phyloP scores from a whole-genome alignment of 1,139 yeast species.

The Kurtzmaniella quercitrusa region DNA sequence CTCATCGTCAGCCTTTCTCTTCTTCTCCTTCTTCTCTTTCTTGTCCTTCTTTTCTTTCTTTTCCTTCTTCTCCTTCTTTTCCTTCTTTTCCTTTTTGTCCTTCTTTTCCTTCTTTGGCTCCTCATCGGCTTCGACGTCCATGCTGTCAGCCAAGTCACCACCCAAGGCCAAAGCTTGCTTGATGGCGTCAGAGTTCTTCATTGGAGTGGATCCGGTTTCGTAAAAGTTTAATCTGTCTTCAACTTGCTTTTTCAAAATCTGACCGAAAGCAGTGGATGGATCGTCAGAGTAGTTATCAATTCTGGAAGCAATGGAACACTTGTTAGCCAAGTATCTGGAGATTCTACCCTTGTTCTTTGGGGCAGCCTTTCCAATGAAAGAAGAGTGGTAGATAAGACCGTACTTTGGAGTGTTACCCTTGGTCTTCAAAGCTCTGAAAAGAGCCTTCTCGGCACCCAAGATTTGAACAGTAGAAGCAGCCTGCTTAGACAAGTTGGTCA shows the following conservation, averaged over 20 bases:
- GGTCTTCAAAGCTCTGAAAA: conserved; percentile 96
- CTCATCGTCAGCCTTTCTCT: conserved; percentile 49
- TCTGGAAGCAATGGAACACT: conserved; percentile 98
- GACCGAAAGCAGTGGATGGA: conserved; percentile 84
- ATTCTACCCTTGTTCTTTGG: conserved; percentile 99
- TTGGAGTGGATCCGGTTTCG: conserved; percentile 94
- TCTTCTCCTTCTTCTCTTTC: conserved; percentile 48
- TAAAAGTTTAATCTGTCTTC: conserved; percentile 96
- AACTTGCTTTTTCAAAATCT: conserved; percentile 88
- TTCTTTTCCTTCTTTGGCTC: conserved; percentile 49
- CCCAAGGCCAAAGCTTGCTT: conserved; percentile 77
- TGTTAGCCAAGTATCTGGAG: conserved; percentile 96
- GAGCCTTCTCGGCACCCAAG: conserved; percentile 98
- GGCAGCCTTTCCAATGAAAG: conserved; percentile 94
- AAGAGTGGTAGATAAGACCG: conserved; percentile 95
- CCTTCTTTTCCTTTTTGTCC: conserved; percentile 52
- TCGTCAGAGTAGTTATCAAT: conserved; percentile 92
- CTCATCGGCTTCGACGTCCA: conserved; percentile 15
- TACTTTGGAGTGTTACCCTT: conserved; percentile 98
- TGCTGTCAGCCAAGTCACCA: conserved; percentile 38
- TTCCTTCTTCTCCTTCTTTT: conserved; percentile 52
- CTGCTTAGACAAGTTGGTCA: conserved; percentile 90
- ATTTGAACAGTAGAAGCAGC: conserved; percentile 99
- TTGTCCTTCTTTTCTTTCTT: conserved; percentile 53
- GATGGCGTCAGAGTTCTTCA: conserved; percentile 94